Evolutionary conservation across 179 eudicot genomes (phyloP).

Genomic region (Patellifolia procumbens): DNA sequence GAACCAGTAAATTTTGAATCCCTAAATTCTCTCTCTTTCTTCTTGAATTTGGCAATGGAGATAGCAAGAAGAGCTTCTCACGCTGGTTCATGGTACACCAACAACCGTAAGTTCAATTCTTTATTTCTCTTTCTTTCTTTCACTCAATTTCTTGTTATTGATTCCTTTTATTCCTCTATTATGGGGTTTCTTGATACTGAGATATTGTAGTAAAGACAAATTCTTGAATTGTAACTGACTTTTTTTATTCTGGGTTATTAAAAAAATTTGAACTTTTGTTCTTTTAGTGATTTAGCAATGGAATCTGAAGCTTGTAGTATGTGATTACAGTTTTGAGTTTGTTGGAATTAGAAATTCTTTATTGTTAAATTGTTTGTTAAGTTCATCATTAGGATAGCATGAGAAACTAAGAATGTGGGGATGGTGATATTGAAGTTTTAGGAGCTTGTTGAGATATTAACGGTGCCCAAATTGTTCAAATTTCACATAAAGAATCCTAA

Average conservation of each 20-base stretch:
- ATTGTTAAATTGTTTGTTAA: background rate
- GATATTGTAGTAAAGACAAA: too few relatives aligned
- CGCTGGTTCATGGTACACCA: conserved; percentile 99
- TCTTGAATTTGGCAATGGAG: conserved; percentile 41
- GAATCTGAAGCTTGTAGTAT: background rate
- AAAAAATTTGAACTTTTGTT: conserved; percentile 6
- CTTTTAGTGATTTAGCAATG: background rate
- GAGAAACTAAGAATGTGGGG: background rate
- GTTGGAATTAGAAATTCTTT: background rate
- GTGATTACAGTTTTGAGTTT: background rate
- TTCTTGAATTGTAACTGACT: background rate
- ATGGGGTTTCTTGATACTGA: conserved; percentile 20
- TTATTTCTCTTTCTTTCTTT: background rate
- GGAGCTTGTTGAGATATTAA: background rate
- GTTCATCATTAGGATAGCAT: background rate
- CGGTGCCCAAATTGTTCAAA: background rate
- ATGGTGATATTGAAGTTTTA: background rate
- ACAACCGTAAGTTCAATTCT: conserved; percentile 58
- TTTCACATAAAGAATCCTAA: too few relatives aligned
- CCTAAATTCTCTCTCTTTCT: conserved; percentile 10
- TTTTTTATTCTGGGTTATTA: background rate
- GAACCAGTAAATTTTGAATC: background rate
- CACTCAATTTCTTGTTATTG: background rate
- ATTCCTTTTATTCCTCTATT: background rate
- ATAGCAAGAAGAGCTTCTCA: conserved; percentile 74